A percentile compares a stretch with the other conserved stretches of the same genome.
These are phyloP conservation scores for Tilletiopsis washingtonensis DNA, from an alignment of 1,284 basidiomycete species.

Conservation along the genomic window DNA sequence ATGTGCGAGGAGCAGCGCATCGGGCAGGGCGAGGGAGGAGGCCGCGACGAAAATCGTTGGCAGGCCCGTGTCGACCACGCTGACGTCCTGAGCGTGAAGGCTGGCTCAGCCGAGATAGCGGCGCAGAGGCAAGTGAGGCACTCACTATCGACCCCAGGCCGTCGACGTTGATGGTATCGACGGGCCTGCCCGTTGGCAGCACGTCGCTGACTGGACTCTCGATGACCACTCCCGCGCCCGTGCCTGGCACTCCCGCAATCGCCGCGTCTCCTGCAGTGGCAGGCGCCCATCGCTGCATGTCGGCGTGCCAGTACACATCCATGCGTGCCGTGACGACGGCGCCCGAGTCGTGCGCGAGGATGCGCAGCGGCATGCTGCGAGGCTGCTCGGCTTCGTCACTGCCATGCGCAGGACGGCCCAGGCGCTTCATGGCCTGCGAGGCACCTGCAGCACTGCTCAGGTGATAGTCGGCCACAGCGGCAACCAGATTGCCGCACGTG, in stretches of 20 bases:
- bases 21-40: slow-evolving; percentile 6
- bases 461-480: slow-evolving; percentile 35
- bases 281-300: slow-evolving; percentile 12
- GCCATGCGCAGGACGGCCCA: too few relatives aligned
- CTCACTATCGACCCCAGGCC: slow-evolving; percentile 6
- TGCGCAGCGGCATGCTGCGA: slow-evolving; percentile 12
- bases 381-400: not conserved
- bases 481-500: slow-evolving; percentile 43
- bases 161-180: slow-evolving; percentile 16
- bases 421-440: slow-evolving; percentile 9
- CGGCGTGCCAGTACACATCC: slow-evolving; percentile 8
- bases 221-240: slow-evolving; percentile 28
- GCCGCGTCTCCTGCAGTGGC: slow-evolving; percentile 16
- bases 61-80: slow-evolving; percentile 38
- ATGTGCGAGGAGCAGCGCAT: slow-evolving; percentile 7
- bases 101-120: not conserved
- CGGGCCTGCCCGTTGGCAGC: slow-evolving; percentile 21
- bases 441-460: slow-evolving; percentile 15
- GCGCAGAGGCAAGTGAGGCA: not conserved
- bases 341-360: slow-evolving; percentile 31
- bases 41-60: slow-evolving; percentile 39
- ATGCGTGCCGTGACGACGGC: slow-evolving; percentile 30
- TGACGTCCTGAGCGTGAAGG: slow-evolving; percentile 6
- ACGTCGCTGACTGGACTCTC: slow-evolving; percentile 22
- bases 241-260: slow-evolving; percentile 44